Conservation (phyloP, 208 protist species). For the Leishmania lainsoni region DNA sequence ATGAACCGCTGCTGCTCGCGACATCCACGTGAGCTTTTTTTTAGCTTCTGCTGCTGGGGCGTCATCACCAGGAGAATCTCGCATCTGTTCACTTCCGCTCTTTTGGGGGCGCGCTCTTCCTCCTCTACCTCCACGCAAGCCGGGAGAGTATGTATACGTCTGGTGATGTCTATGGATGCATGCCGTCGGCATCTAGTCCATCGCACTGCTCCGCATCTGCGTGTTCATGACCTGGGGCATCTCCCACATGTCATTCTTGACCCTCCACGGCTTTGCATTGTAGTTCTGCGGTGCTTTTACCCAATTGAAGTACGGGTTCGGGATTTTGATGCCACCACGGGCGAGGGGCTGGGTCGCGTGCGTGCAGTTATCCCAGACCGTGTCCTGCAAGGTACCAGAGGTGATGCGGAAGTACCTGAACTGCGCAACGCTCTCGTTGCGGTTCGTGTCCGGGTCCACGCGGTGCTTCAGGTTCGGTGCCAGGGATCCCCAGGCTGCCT, state of each 20-base stretch:
- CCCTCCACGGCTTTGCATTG: slow-evolving; percentile 57
- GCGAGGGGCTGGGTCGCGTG: slow-evolving; percentile 76
- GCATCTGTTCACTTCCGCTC: background rate
- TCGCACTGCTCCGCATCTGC: slow-evolving; percentile 51
- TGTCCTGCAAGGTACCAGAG: slow-evolving; percentile 69
- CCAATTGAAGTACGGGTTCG: slow-evolving; percentile 90
- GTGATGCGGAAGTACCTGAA: slow-evolving; percentile 80
- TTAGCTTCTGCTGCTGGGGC: background rate
- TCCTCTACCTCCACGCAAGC: background rate
- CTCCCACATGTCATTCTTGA: slow-evolving; percentile 88
- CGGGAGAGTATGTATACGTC: background rate
- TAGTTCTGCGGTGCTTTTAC: slow-evolving; percentile 79
- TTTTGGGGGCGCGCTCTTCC: background rate
- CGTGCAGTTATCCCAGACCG: slow-evolving; percentile 74
- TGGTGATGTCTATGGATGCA: too few relatives aligned
- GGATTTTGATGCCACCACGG: slow-evolving; percentile 43
- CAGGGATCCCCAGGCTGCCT: slow-evolving; percentile 78
- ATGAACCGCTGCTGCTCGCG: background rate
- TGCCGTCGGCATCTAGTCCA: slow-evolving; percentile 35
- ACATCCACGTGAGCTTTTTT: background rate
- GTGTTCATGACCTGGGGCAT: slow-evolving; percentile 78
- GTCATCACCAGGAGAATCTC: too few relatives aligned
- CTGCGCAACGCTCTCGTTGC: slow-evolving; percentile 71
- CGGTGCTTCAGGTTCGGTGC: slow-evolving; percentile 58
- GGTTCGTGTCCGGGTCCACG: slow-evolving; percentile 84